These are phyloP conservation scores for Coelastrella sp. DNA, from an alignment of 139 green algal genomes.

Conservation along the genomic window DNA sequence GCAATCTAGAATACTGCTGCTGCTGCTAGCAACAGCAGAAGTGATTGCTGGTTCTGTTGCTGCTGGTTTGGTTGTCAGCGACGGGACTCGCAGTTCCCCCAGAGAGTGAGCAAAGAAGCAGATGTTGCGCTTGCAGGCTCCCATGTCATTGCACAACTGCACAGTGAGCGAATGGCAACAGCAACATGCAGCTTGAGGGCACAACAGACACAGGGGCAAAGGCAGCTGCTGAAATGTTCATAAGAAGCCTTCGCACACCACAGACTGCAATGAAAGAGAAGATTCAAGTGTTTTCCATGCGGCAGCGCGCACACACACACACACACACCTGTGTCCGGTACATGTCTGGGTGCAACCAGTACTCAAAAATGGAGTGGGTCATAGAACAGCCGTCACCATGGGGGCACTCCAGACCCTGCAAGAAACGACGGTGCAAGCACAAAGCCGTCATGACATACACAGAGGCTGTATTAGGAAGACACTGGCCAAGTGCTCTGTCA, in stretches of 20 bases:
- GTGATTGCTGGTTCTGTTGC: background rate
- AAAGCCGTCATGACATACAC: too few species aligned
- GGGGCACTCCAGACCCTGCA: constrained; percentile 50
- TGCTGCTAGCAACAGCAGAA: background rate
- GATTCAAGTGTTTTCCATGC: too few species aligned
- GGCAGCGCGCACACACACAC: too few species aligned
- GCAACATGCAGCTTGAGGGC: background rate
- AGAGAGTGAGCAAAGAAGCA: constrained; percentile 91
- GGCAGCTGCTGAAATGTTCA: too few species aligned
- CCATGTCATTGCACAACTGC: constrained; percentile 86
- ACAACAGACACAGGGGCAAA: too few species aligned
- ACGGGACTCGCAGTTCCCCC: constrained; percentile 74
- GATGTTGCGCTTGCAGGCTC: constrained; percentile 72
- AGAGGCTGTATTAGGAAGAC: too few species aligned
- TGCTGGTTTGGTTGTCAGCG: constrained; percentile 16
- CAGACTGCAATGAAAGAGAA: too few species aligned
- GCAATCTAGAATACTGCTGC: background rate
- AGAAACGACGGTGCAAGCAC: background rate
- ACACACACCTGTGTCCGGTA: constrained; percentile 86
- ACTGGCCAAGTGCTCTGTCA: too few species aligned
- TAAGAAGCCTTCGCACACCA: too few species aligned
- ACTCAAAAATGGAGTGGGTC: constrained; percentile 92
- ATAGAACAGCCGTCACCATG: constrained; percentile 82
- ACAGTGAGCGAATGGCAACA: background rate
- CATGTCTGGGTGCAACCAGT: constrained; percentile 89